Base-by-base conservation (phyloP, 108 stramenopile species). In the Seminavis robusta region DNA sequence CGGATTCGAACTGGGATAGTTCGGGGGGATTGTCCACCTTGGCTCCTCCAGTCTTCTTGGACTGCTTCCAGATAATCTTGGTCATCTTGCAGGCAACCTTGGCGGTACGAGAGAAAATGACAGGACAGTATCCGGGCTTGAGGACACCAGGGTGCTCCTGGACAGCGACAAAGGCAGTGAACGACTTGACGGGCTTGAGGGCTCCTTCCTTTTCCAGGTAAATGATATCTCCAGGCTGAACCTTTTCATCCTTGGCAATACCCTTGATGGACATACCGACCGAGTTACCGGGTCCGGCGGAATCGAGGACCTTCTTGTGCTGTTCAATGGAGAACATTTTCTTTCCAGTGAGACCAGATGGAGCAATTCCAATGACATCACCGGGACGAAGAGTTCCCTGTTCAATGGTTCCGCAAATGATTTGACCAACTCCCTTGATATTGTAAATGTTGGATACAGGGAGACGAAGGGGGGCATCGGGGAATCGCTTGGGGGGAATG, bases 61-160 rank as follows among this genome's bases (percentile, higher is more conserved):
- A 76, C 74, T 77, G 73, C 87, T 88, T 88, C 87, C 87, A 88
- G 49, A 83, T 58, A 64, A 88, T 88, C 70, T 76, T 78, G 79
- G 83, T 84, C 87, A 88, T 88, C 81, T 88, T 88, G 72, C 87
- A 88, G 11, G 87, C 87, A 63, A 88, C 83, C 81, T 84, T 88
- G 57, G 87, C 87, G 67, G 87, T 88, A 78, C 87, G 87, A 40
- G 76, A 88, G 69, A 88, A 88, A 56, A 88, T 66, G 56, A 89
- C 56, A 26, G 81, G 83, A 33, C 71, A 68, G 73, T 84, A 89
- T 69, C 83, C 83, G 34, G 71, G 67, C 83, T 89, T 85, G 71
- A 89, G 81, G 49, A 85, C 79, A 70, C 83, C 83, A 72, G 83
- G 87, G 60, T 83, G 79, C 79, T 89, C 87, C 73, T 89, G 83